These are phyloP conservation scores for Coccomyxa subellipsoidea DNA, from an alignment of 163 green algal species.

Conservation along the genomic window DNA sequence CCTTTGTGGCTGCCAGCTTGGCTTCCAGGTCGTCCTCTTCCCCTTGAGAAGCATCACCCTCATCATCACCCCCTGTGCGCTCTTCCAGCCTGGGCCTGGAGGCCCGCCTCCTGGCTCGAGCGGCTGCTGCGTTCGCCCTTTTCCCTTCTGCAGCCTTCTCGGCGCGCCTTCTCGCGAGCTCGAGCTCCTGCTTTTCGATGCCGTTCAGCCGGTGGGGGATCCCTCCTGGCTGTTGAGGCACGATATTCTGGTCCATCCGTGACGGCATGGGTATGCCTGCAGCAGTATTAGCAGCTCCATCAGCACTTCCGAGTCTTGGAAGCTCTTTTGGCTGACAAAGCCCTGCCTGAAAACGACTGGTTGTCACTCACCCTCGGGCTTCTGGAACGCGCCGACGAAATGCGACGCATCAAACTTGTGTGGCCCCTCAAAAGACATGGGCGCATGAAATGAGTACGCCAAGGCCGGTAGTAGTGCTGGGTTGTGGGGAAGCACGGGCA, in stretches of 20 bases:
- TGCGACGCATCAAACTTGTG: not conserved
- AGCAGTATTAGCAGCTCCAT: not conserved
- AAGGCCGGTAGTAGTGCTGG: not conserved
- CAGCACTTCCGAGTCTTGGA: not conserved
- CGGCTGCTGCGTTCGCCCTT: slow-evolving; percentile 12
- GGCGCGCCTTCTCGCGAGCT: slow-evolving; percentile 37
- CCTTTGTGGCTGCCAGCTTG: slow-evolving; percentile 15
- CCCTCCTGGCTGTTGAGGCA: not conserved
- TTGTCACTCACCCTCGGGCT: slow-evolving; percentile 1
- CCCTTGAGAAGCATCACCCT: slow-evolving; percentile 18
- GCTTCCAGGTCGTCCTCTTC: slow-evolving; percentile 24
- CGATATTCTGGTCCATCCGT: not conserved
- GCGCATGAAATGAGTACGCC: not conserved
- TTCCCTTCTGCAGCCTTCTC: slow-evolving; percentile 39
- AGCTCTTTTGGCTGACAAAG: not conserved
- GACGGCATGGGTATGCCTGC: not conserved
- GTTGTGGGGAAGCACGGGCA: not conserved
- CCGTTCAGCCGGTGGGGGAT: slow-evolving; percentile 10
- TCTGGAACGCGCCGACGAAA: not conserved
- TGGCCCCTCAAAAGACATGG: not conserved
- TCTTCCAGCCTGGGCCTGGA: slow-evolving; percentile 14
- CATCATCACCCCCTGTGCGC: slow-evolving; percentile 9
- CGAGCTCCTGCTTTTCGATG: slow-evolving; percentile 46
- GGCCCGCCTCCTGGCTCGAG: slow-evolving; percentile 12
- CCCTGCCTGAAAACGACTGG: not conserved